These are phyloP conservation scores for Talaromyces borbonicus DNA, from an alignment of 495 filamentous ascomycete species.

Conservation along the genomic window DNA sequence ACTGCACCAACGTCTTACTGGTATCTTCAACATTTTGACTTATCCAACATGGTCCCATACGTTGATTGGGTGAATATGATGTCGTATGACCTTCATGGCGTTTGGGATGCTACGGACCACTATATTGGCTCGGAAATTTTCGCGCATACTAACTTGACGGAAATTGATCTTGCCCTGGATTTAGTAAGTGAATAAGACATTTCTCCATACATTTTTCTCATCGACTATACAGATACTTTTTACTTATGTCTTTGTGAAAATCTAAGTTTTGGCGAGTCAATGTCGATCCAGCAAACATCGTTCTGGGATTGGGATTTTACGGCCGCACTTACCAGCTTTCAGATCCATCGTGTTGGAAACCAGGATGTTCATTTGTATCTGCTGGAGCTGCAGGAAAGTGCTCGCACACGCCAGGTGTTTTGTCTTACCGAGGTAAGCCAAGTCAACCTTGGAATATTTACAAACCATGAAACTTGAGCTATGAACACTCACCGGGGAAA, in stretches of 20 bases:
- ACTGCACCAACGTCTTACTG: slow-evolving; percentile 32
- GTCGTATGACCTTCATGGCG: slow-evolving; percentile 34
- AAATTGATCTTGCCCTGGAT: slow-evolving; percentile 38
- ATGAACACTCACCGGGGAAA: no score
- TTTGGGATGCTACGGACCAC: slow-evolving; percentile 14
- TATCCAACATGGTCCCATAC: slow-evolving; percentile 14
- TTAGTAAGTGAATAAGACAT: slow-evolving; percentile 13
- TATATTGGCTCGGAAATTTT: slow-evolving; percentile 20
- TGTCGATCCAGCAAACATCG: slow-evolving; percentile 30
- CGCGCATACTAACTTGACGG: slow-evolving; percentile 47
- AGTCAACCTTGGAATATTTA: neutral
- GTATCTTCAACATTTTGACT: slow-evolving; percentile 36
- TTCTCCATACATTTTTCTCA: neutral
- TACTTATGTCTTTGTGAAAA: neutral
- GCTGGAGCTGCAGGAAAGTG: slow-evolving; percentile 20
- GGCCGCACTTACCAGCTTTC: slow-evolving; percentile 30
- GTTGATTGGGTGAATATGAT: slow-evolving; percentile 44
- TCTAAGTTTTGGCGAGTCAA: slow-evolving; percentile 37
- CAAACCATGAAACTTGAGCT: no score
- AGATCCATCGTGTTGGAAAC: slow-evolving; percentile 17
- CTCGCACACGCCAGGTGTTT: slow-evolving; percentile 18
- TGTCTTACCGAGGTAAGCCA: slow-evolving; percentile 12
- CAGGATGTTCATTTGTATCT: slow-evolving; percentile 19
- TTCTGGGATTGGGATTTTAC: slow-evolving; percentile 45
- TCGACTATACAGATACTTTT: neutral